Evolutionary conservation across 768 basidiomycete genomes (phyloP).

Genomic region (Podaxis sp.): DNA sequence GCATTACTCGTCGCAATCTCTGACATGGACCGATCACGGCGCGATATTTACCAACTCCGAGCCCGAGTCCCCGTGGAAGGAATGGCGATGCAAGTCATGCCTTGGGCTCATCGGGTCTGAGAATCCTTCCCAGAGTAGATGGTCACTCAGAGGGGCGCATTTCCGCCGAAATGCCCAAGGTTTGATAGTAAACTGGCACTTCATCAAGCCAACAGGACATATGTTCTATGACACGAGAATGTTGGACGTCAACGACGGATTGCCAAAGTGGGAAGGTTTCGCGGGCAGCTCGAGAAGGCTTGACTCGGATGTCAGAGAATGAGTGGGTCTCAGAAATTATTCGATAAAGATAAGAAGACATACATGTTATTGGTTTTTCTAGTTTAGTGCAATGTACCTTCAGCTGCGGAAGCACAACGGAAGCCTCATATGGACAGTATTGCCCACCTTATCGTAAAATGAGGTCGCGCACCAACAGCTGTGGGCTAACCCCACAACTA

Average conservation of each 20-base stretch:
- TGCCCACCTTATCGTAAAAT: neutral
- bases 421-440: neutral
- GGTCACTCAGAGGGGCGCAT: neutral
- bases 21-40: neutral
- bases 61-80: neutral
- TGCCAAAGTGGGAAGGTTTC: conserved; percentile 69
- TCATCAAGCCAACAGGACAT: conserved; percentile 62
- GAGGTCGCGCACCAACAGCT: neutral
- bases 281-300: conserved; percentile 38
- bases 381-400: neutral
- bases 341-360: too few species aligned
- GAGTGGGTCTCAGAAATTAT: neutral
- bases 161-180: neutral
- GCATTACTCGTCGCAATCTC: neutral
- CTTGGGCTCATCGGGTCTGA: neutral
- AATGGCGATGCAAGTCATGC: conserved; percentile 5
- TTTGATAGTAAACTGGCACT: conserved; percentile 45
- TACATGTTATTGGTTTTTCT: too few species aligned
- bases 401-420: neutral
- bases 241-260: conserved; percentile 52
- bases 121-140: neutral
- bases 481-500: neutral
- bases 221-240: conserved; percentile 67
- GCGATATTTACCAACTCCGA: neutral
- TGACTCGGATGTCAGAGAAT: neutral